These are phyloP conservation scores for Phoenix roebelenii DNA, from an alignment of 176 grass and related monocot genomes.

Conservation along the genomic window DNA sequence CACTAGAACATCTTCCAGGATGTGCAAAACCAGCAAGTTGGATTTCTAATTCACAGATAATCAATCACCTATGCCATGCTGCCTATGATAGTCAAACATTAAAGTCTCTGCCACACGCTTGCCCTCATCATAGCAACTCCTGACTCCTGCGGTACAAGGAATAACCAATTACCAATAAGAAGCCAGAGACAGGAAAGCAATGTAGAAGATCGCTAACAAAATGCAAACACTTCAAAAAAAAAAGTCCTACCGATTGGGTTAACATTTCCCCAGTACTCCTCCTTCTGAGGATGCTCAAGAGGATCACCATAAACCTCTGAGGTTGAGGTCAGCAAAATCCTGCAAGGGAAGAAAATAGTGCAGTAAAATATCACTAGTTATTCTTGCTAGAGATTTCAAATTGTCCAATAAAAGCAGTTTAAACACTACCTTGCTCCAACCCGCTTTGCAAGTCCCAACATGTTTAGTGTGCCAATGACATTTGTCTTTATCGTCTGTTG, in stretches of 20 bases:
- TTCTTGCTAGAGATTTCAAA: no score
- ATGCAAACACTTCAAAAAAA: background rate
- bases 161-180: no score
- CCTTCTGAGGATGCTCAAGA: constrained; percentile 89
- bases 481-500: constrained; percentile 72
- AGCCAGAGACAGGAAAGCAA: constrained; percentile 15
- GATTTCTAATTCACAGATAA: no score
- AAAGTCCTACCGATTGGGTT: constrained; percentile 65
- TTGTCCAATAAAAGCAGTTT: no score
- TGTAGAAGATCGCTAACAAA: constrained; percentile 1
- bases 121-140: no score
- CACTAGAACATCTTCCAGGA: no score
- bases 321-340: constrained; percentile 75
- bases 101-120: no score
- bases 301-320: constrained; percentile 96
- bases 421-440: constrained; percentile 63
- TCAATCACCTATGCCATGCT: no score
- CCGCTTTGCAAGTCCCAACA: constrained; percentile 86
- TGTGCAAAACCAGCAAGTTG: no score
- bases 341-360: constrained; percentile 8
- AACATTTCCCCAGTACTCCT: constrained; percentile 92
- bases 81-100: no score
- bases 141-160: no score
- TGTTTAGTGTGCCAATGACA: constrained; percentile 95
- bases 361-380: background rate